Conservation (phyloP, 805 yeast genomes). For the Pichia gijzeniarum region DNA sequence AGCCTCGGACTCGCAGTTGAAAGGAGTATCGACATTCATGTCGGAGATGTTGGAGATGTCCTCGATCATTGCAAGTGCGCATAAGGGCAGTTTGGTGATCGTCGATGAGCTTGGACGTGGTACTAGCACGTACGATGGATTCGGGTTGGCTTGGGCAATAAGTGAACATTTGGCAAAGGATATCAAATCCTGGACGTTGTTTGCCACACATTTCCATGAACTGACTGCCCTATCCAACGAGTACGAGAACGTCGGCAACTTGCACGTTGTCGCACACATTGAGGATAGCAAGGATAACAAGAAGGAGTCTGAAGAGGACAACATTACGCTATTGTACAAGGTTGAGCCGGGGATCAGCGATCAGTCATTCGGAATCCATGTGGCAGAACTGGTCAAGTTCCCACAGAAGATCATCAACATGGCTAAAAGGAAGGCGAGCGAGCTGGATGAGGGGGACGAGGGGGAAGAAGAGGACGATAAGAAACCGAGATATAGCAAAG, state of each 20-base stretch:
- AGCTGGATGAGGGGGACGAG: slow-evolving; percentile 57
- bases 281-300: slow-evolving; percentile 35
- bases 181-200: slow-evolving; percentile 71
- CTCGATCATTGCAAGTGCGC: slow-evolving; percentile 74
- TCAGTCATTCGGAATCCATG: slow-evolving; percentile 96
- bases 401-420: slow-evolving; percentile 84
- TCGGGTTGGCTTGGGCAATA: slow-evolving; percentile 96
- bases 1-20: slow-evolving; percentile 95
- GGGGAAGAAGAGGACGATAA: slow-evolving; percentile 34
- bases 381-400: slow-evolving; percentile 91
- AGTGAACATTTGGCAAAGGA: slow-evolving; percentile 74
- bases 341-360: slow-evolving; percentile 97
- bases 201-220: slow-evolving; percentile 98
- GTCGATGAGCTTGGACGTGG: slow-evolving; percentile 97
- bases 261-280: slow-evolving; percentile 91
- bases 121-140: slow-evolving; percentile 92
- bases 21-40: slow-evolving; percentile 95
- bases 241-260: slow-evolving; percentile 60
- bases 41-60: slow-evolving; percentile 96
- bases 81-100: slow-evolving; percentile 71
- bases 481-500: slow-evolving; percentile 43
- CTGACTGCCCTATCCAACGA: slow-evolving; percentile 71
- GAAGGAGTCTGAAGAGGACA: slow-evolving; percentile 41
- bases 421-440: slow-evolving; percentile 93
- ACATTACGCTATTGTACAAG: slow-evolving; percentile 81